Base-by-base conservation (phyloP, 106 monocot genomes). In the Acorus calamus region DNA sequence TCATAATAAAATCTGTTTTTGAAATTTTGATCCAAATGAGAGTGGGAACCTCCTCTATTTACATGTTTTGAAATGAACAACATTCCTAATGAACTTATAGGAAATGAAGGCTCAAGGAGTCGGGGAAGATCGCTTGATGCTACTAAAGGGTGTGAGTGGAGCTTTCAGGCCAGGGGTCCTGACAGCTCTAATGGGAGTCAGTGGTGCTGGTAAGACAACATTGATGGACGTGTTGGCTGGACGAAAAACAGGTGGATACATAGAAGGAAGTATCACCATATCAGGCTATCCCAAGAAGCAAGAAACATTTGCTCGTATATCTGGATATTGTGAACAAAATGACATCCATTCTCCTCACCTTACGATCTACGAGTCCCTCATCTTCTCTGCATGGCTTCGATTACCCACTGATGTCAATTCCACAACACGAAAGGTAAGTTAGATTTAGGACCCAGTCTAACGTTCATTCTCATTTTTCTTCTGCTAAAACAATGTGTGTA, bases 221-320 rank as follows among this genome's bases (percentile, higher is more conserved):
- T 6, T 69, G 14, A 69, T 69, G 69, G 69, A 69, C 51, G 69
- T 69, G 3, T 9, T 69, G 11, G 60, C 69, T 9, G 69, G 69
- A 9, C 59, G 69, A 52, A 69, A 69, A 50, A 69, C 69, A 43
- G 69, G 69, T 43, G 69, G 69, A 51, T 69, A 69, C 46, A 69
- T 69, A 69, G 59, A 49, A 6, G 69, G 69, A 52, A 49, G 52
- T 44, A 69, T 69, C 4, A 50, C 45, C 4, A 28, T 69, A 49
- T 50, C 47, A 42, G 69, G 69, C 1, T 69, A 69, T 59, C 69
- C 50, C 14, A 69, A 69, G 47, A 69, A 69, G 14, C 69, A 69
- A 41, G 59, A 58, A 52, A 69, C 69, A 49, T 69, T 69, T 50
- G 69, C 69, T 59, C 48, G 69, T 11, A 14, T 69, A 59, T 69